Percentiles rank a stretch among this genome's conserved stretches.
These are phyloP conservation scores for Wallacemonas collosoma DNA, from an alignment of 208 protist genomes.

Conservation along the genomic window DNA sequence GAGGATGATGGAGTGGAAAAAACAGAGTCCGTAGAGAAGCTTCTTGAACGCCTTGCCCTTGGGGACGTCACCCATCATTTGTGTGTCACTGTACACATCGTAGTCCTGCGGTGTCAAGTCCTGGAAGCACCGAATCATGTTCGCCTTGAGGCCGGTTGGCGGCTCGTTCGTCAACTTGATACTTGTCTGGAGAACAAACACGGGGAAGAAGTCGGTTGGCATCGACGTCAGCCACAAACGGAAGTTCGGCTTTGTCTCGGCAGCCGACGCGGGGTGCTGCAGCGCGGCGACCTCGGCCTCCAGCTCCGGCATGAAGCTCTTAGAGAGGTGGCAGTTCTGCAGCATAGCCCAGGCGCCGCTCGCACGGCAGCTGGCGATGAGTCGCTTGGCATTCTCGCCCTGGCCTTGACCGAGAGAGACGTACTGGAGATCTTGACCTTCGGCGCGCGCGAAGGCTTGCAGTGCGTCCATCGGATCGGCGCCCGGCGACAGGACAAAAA, in stretches of 20 bases:
- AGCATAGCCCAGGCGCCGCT: constrained; percentile 96
- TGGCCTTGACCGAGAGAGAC: constrained; percentile 98
- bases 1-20: constrained; percentile 97
- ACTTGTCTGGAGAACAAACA: constrained; percentile 97
- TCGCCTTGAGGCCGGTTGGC: constrained; percentile 95
- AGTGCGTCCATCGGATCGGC: constrained; percentile 95
- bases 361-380: constrained; percentile 92
- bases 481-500: constrained; percentile 98
- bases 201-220: constrained; percentile 97
- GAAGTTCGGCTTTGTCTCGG: constrained; percentile 89
- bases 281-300: constrained; percentile 91
- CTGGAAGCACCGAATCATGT: constrained; percentile 95
- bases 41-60: constrained; percentile 93
- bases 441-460: constrained; percentile 89
- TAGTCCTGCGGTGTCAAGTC: constrained; percentile 88
- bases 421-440: constrained; percentile 76
- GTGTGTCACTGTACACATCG: constrained; percentile 49
- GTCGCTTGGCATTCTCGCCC: constrained; percentile 92
- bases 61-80: constrained; percentile 53
- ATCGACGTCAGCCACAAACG: constrained; percentile 98
- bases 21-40: constrained; percentile 95
- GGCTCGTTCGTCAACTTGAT: constrained; percentile 99
- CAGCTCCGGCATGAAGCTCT: constrained; percentile 97
- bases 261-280: constrained; percentile 25
- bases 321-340: constrained; percentile 97